Percentiles rank a stretch among this genome's conserved stretches.
Conservation (phyloP, 208 protist genomes). For the Naegleria gruberi region DNA sequence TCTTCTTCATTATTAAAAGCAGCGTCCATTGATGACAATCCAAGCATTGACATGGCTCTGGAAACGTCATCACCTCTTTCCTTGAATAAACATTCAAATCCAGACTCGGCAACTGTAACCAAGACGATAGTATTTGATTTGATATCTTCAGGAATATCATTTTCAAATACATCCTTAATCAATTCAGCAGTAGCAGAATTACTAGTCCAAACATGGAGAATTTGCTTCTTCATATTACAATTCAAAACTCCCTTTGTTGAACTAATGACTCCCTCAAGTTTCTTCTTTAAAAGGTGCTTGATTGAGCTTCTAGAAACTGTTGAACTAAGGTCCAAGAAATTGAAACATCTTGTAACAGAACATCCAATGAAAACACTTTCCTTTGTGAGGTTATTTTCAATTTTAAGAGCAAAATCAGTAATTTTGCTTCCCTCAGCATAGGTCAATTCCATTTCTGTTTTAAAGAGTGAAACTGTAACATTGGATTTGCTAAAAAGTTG, state of each 20-base stretch:
- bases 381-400: slow-evolving; percentile 3
- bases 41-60: background rate
- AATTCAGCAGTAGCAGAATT: slow-evolving; percentile 25
- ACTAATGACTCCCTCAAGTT: slow-evolving; percentile 40
- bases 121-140: background rate
- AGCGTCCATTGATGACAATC: too few relatives aligned
- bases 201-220: slow-evolving; percentile 41
- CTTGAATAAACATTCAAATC: background rate
- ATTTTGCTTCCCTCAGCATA: slow-evolving; percentile 41
- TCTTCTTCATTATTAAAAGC: too few relatives aligned
- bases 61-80: background rate
- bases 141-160: background rate
- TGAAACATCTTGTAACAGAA: slow-evolving; percentile 43
- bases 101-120: background rate
- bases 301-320: slow-evolving; percentile 32
- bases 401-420: slow-evolving; percentile 42
- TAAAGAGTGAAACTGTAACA: slow-evolving; percentile 30
- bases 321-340: slow-evolving; percentile 26
- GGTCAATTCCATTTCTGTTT: slow-evolving; percentile 48
- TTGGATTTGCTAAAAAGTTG: background rate
- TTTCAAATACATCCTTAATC: background rate
- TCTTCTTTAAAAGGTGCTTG: slow-evolving; percentile 40
- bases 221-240: slow-evolving; percentile 46
- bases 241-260: slow-evolving; percentile 23
- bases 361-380: slow-evolving; percentile 33